Evolutionary conservation across 352 stramenopile species (phyloP), one percentile per base, ranked within the genome.

Genomic region (Peronosclerospora sorghi): DNA sequence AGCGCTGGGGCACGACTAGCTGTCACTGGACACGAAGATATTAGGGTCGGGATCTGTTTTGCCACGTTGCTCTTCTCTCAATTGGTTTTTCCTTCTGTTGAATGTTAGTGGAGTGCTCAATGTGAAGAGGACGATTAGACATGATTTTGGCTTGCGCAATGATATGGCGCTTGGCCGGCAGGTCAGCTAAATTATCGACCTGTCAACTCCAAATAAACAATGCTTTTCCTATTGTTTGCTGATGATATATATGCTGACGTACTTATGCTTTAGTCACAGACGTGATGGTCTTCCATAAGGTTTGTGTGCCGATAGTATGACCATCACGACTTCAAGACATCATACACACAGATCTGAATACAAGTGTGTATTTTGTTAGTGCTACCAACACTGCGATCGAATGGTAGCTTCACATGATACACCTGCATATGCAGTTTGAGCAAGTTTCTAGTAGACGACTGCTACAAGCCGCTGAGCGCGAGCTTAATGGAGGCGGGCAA

Each of bases 401-500:
- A 26, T 54, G 56, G 56, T 8, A 45, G 19, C 44, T 15, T 28
- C 45, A 34, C 28, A 15, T 6, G 6, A 62, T 42, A 59, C 37
- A 48, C 43, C 39, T 42, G 23, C 41, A 18, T 19, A 38, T 54
- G 35, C 43, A 55, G 48, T 44, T 59, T 62, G 32, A 48, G 29
- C 49, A 32, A 46, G 41, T 48, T 37, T 54, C 21, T 26, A 26
- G 21, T 26, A 3, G 6, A 26, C 21, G 21, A 26, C 3, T 6
- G 21, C 3, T 26, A 3, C 30, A n/a, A 19, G 13, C 30, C 7
- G 17, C 23, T 32, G 40, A 36, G 15, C 13, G 17, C 32, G 15
- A 29, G 27, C 62, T 68, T 84, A 88, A 47, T 94, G 71, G 48
- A 94, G 39, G 13, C 54, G 67, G 18, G 85, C 68, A 45, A 98